A percentile compares a stretch with the other conserved stretches of the same genome.
Conservation (phyloP, 2,329 filamentous ascomycete species). For the Xylaria sp. region DNA sequence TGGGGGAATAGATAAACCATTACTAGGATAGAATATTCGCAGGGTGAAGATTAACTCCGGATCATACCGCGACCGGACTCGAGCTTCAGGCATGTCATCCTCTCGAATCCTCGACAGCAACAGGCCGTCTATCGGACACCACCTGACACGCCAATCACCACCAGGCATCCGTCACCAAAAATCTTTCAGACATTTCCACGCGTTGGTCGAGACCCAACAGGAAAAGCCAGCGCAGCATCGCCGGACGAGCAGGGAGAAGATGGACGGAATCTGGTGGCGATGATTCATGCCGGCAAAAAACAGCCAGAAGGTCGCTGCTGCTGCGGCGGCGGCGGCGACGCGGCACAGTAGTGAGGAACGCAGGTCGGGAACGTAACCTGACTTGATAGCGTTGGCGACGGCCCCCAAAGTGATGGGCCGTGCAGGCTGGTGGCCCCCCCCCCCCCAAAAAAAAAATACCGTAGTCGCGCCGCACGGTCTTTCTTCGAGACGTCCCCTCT, state of each 20-base stretch:
- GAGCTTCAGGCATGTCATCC: constrained; percentile 23
- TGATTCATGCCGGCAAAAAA: constrained; percentile 37
- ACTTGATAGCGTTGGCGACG: constrained; percentile 24
- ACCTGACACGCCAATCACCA: constrained; percentile 20
- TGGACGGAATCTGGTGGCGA: constrained; percentile 31
- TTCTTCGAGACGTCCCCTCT: constrained; percentile 1
- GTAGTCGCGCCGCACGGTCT: background rate
- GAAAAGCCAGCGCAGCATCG: constrained; percentile 27
- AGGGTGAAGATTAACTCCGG: constrained; percentile 22
- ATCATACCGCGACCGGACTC: constrained; percentile 20
- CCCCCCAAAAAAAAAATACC: no score
- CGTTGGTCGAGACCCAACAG: constrained; percentile 29
- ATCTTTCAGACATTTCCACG: constrained; percentile 27
- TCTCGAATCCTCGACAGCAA: constrained; percentile 15
- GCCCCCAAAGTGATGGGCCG: background rate
- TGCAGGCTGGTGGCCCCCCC: background rate
- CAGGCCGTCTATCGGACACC: constrained; percentile 24
- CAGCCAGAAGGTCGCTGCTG: constrained; percentile 32
- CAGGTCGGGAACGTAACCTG: constrained; percentile 35
- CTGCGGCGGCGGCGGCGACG: no score
- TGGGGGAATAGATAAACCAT: constrained; percentile 26
- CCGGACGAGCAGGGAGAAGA: constrained; percentile 17
- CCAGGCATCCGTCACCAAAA: constrained; percentile 19
- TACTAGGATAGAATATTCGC: constrained; percentile 31
- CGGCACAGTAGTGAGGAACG: constrained; percentile 31